Conservation (phyloP, 371 early-diverging fungal species). For the Lichtheimia ramosa region DNA sequence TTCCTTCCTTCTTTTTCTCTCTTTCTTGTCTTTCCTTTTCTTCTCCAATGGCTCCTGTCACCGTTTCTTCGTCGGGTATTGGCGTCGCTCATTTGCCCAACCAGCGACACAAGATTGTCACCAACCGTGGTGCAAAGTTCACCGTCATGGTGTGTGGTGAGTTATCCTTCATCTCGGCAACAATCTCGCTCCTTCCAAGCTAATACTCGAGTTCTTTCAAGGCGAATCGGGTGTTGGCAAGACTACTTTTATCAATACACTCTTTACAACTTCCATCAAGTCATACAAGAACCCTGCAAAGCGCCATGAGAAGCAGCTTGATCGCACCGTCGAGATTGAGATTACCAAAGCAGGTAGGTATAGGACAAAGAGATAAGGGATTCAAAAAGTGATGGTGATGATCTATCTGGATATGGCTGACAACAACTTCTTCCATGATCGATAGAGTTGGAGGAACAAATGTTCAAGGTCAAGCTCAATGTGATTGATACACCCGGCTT, state of each 20-base stretch:
- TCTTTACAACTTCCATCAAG: constrained; percentile 72
- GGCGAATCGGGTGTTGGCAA: constrained; percentile 64
- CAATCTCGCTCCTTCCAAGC: neutral
- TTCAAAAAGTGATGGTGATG: neutral
- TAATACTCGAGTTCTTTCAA: neutral
- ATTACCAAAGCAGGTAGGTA: constrained; percentile 26
- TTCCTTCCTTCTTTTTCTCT: constrained; percentile 1
- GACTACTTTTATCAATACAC: constrained; percentile 85
- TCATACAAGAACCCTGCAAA: constrained; percentile 58
- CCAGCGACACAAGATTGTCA: constrained; percentile 94
- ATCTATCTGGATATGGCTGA: neutral
- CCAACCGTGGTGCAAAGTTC: constrained; percentile 88
- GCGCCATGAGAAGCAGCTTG: constrained; percentile 59
- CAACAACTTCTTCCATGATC: neutral
- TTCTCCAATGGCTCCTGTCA: constrained; percentile 42
- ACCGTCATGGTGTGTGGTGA: constrained; percentile 96
- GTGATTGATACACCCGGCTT: constrained; percentile 93
- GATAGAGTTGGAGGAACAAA: constrained; percentile 93
- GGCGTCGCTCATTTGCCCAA: constrained; percentile 98
- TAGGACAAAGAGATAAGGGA: neutral
- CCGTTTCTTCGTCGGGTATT: constrained; percentile 66
- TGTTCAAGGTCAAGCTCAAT: constrained; percentile 90
- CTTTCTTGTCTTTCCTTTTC: neutral
- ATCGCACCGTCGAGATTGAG: constrained; percentile 84
- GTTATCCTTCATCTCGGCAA: constrained; percentile 14